Conservation (phyloP, 176 grass and related monocot genomes). For the Hsuehochloa calcarea region DNA sequence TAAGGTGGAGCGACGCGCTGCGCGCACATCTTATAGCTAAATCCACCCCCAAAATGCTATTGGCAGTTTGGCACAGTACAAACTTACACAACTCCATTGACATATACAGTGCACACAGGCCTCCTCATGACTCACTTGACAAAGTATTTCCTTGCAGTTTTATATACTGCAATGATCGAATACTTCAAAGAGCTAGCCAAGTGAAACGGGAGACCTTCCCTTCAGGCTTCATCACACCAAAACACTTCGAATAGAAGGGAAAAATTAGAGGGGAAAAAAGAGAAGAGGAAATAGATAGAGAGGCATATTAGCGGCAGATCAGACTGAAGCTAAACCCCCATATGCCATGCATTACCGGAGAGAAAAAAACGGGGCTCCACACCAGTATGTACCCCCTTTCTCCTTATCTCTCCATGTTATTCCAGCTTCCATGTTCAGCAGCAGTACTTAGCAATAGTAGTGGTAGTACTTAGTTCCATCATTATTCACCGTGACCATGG, state of each 20-base stretch:
- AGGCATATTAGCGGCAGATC: constrained; percentile 13
- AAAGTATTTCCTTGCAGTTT: neutral
- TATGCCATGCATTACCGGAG: constrained; percentile 12
- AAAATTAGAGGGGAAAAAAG: neutral
- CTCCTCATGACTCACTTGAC: neutral
- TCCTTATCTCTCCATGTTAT: neutral
- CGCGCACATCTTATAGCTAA: constrained; percentile 23
- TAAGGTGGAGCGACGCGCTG: constrained; percentile 11
- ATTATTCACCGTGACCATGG: neutral
- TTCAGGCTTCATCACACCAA: constrained; percentile 3
- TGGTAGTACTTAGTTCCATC: neutral
- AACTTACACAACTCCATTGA: neutral
- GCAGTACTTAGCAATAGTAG: neutral
- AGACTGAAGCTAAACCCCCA: neutral
- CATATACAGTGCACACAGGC: neutral
- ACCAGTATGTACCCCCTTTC: constrained; percentile 8
- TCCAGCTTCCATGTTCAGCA: constrained; percentile 15
- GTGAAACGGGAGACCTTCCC: constrained; percentile 3
- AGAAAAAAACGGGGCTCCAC: neutral
- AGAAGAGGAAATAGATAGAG: neutral
- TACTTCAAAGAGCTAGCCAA: neutral
- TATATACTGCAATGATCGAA: neutral
- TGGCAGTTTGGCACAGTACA: neutral
- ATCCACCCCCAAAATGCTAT: neutral
- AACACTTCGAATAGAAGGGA: neutral